A percentile compares a stretch with the other conserved stretches of the same genome.
Evolutionary conservation across 306 rosid species (phyloP).

Genomic region (Citrullus colocynthis): DNA sequence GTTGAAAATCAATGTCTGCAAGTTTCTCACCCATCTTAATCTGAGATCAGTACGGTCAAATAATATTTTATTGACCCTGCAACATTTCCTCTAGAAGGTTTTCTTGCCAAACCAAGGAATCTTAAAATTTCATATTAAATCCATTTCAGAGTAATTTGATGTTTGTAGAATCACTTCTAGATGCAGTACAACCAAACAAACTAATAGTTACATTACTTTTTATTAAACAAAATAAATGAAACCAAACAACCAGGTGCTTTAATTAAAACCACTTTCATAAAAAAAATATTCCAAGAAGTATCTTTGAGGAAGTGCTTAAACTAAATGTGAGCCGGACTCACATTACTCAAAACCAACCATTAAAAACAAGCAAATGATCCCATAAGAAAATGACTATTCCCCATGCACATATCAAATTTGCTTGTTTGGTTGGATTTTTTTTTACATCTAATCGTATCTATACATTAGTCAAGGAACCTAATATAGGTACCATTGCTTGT

Average conservation of each 20-base stretch:
- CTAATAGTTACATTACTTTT: background rate
- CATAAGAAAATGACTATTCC: background rate
- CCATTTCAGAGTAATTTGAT: no score
- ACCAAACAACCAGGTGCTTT: background rate
- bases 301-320: background rate
- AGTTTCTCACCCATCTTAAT: slow-evolving; percentile 1
- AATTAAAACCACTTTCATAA: background rate
- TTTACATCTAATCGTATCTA: background rate
- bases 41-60: background rate
- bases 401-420: background rate
- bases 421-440: background rate
- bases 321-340: background rate
- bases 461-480: background rate
- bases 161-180: background rate
- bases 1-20: slow-evolving; percentile 3
- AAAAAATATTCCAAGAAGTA: background rate
- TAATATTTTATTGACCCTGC: background rate
- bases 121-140: no score
- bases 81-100: background rate
- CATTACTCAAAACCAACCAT: background rate
- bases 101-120: background rate
- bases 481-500: background rate
- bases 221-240: no score
- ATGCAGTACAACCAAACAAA: background rate
- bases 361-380: background rate